phyloP scores from a whole-genome alignment of 441 rosid species.

The Rhodomyrtus psidioides region DNA sequence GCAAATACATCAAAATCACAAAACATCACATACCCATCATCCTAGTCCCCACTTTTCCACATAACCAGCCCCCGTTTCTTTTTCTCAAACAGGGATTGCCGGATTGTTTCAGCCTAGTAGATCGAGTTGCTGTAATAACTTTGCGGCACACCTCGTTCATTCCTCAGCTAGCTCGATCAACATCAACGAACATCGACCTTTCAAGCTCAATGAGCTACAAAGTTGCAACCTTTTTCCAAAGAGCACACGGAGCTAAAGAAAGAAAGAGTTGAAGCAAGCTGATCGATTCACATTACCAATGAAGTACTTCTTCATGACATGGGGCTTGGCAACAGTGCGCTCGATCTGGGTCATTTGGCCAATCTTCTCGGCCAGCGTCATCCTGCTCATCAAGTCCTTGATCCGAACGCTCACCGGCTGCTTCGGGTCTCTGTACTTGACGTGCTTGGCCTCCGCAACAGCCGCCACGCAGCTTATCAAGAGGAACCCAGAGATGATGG shows the following conservation, averaged over 20 bases:
- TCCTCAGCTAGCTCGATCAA: background rate
- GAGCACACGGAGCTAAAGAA: background rate
- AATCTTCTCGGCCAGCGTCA: conserved; percentile 8
- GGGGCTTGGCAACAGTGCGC: background rate
- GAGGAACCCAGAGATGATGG: background rate
- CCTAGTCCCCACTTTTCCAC: background rate
- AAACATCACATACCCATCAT: background rate
- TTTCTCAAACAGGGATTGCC: too few species aligned
- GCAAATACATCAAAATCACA: background rate
- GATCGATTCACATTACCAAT: background rate
- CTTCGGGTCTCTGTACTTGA: conserved; percentile 2
- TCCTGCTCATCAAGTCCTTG: conserved; percentile 1
- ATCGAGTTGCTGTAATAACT: background rate
- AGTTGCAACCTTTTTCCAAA: background rate
- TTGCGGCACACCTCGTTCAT: background rate
- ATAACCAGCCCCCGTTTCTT: background rate
- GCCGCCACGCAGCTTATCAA: background rate
- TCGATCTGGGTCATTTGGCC: conserved; percentile 12
- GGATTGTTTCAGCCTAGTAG: too few species aligned
- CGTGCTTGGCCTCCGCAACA: background rate
- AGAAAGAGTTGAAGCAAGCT: background rate
- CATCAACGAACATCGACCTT: background rate
- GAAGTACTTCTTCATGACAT: background rate
- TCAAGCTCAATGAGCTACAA: background rate
- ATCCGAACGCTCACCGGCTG: background rate